Percentiles rank a stretch among this genome's conserved stretches.
Conservation (phyloP, 495 filamentous ascomycete species). For the Halenospora varia region DNA sequence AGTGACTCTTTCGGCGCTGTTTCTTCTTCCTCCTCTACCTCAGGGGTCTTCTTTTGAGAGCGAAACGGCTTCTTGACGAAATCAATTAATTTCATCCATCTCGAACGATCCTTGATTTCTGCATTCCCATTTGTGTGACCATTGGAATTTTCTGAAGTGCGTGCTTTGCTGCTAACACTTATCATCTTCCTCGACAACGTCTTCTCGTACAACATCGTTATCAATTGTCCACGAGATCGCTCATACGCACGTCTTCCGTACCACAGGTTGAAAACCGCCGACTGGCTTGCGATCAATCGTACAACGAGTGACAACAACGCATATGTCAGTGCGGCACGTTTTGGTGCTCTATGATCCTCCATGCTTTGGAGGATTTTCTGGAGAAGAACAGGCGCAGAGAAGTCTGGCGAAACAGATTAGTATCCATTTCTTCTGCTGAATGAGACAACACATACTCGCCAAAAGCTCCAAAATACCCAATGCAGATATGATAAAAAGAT, state of each 20-base stretch:
- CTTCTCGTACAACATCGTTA: constrained; percentile 86
- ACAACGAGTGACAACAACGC: constrained; percentile 56
- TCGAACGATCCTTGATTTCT: constrained; percentile 7
- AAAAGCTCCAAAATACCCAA: constrained; percentile 59
- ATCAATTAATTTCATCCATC: not conserved
- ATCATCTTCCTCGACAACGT: constrained; percentile 71
- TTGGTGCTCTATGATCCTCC: constrained; percentile 44
- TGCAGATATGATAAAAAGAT: constrained; percentile 61
- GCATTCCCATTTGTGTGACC: constrained; percentile 27
- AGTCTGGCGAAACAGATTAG: constrained; percentile 31
- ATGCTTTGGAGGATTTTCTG: constrained; percentile 69
- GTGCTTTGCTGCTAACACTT: constrained; percentile 36
- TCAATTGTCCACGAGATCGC: constrained; percentile 75
- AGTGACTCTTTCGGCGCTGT: constrained; percentile 27
- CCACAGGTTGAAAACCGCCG: constrained; percentile 67
- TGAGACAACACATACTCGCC: constrained; percentile 36
- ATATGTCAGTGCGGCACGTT: constrained; percentile 59
- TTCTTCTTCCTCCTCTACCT: constrained; percentile 21
- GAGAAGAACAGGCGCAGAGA: constrained; percentile 63
- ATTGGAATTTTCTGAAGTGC: constrained; percentile 20
- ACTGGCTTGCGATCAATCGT: constrained; percentile 59
- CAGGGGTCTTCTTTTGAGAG: constrained; percentile 10
- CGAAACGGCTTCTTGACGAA: constrained; percentile 16
- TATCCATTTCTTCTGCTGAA: constrained; percentile 3
- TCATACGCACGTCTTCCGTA: constrained; percentile 73